phyloP scores from a whole-genome alignment of 2,329 filamentous ascomycete species.

The Arthroderma sp. region DNA sequence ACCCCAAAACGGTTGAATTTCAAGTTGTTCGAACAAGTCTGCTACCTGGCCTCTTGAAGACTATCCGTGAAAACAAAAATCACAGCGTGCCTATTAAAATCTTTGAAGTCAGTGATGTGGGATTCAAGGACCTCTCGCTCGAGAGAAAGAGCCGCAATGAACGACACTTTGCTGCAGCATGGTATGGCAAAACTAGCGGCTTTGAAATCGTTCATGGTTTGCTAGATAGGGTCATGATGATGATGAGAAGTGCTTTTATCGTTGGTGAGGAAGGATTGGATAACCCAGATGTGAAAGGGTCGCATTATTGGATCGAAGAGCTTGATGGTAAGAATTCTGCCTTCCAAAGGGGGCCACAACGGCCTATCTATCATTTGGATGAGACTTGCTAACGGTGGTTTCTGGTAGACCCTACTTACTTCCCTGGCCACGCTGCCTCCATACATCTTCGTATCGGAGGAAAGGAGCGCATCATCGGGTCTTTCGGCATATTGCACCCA shows the following conservation, averaged over 20 bases:
- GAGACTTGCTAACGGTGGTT: slow-evolving; percentile 2
- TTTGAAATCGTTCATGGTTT: slow-evolving; percentile 95
- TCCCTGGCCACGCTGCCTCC: slow-evolving; percentile 75
- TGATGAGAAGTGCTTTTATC: slow-evolving; percentile 76
- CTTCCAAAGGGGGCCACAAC: background rate
- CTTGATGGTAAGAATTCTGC: slow-evolving; percentile 50
- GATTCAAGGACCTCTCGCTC: slow-evolving; percentile 68
- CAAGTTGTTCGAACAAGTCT: slow-evolving; percentile 83
- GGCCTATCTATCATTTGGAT: background rate
- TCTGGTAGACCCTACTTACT: slow-evolving; percentile 64
- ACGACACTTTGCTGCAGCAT: slow-evolving; percentile 89
- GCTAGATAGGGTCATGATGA: slow-evolving; percentile 79
- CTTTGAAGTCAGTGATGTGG: slow-evolving; percentile 83
- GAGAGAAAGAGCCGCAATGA: slow-evolving; percentile 89
- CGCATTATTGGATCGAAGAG: slow-evolving; percentile 89
- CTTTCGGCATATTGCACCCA: slow-evolving; percentile 89
- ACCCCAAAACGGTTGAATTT: slow-evolving; percentile 87
- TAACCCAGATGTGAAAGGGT: slow-evolving; percentile 45
- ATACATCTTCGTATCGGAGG: slow-evolving; percentile 65
- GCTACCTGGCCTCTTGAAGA: slow-evolving; percentile 81
- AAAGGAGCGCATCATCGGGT: slow-evolving; percentile 65
- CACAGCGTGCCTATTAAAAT: slow-evolving; percentile 82
- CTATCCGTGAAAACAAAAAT: slow-evolving; percentile 82
- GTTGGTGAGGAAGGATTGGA: slow-evolving; percentile 60
- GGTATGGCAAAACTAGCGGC: slow-evolving; percentile 85